These are phyloP conservation scores for Metarhizium album DNA, from an alignment of 2,329 filamentous ascomycete genomes.

Conservation along the genomic window DNA sequence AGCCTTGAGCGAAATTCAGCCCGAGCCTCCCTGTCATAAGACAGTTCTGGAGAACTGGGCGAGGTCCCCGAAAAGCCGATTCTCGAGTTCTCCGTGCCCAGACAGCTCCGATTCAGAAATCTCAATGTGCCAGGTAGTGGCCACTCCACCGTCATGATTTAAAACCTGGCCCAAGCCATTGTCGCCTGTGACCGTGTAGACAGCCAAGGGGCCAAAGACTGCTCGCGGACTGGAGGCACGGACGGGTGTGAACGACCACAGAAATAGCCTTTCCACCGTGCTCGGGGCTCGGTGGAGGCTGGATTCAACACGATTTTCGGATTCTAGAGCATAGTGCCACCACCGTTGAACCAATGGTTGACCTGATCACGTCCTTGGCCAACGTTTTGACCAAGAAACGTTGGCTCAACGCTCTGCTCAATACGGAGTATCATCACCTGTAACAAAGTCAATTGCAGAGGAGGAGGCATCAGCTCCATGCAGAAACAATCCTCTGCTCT, in stretches of 20 bases:
- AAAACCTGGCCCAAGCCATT: no score
- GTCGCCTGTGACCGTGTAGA: no score
- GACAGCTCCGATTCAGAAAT: no score
- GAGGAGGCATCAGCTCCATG: background rate
- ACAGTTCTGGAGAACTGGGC: background rate
- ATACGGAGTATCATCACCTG: background rate
- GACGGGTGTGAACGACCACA: background rate
- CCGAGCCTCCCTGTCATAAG: background rate
- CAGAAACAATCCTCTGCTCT: background rate
- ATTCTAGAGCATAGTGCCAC: no score
- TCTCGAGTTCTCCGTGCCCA: background rate
- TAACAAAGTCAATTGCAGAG: background rate
- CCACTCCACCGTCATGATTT: no score
- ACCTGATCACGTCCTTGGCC: background rate
- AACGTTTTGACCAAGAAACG: background rate
- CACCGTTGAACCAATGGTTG: no score
- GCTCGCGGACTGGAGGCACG: no score
- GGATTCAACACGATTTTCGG: no score
- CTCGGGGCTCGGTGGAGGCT: background rate
- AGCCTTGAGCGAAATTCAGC: slow-evolving; percentile 5
- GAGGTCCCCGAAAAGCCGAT: background rate
- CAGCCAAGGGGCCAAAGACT: no score
- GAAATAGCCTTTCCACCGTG: background rate
- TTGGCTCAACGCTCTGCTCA: background rate
- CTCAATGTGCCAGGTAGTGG: background rate